Evolutionary conservation across 306 rosid species (phyloP), one percentile per base, ranked within the genome.

Genomic region (Senna siamea): DNA sequence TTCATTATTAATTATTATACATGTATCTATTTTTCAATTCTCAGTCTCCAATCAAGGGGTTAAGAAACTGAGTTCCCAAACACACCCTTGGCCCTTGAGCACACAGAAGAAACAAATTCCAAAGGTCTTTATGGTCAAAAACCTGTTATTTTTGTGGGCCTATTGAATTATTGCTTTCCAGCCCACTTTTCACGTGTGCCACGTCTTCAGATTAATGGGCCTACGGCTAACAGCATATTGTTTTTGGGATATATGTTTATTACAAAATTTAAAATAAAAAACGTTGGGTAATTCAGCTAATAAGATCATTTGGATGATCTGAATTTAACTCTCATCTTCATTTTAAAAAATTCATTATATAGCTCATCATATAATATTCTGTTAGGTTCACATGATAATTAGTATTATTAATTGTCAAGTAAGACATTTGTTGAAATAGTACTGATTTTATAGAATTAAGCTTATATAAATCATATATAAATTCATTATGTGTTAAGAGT

Each of bases 141-240:
- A 46, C 13, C 0, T 75, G 66, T 20, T n/a, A 30, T 43, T 66
- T 30, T n/a, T 52, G 88, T 69, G 86, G 86, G 78, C 28, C 83
- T 0, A 6, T 43, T 51, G 70, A 70, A 71, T 68, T 72, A 81
- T 79, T 78, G 83, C 69, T 51, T 69, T 62, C 77, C 76, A 83
- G 78, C 87, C 64, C 80, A 82, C 44, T 32, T 56, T 83, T 83
- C 90, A 85, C 80, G 80, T 79, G 87, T 57, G 87, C 82, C 85
- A 80, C 81, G 82, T 75, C 54, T 67, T 47, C 77, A 12, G 59
- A 1, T 1, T 1, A 40, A 68, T 77, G 87, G 75, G 57, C 80
- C 87, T 35, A 78, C 80, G 8, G 18, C 62, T 18, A 13, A 14
- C 8, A 0, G 9, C 6, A 13, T 15, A 0, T 4, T 11, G 2